Percentiles rank a stretch among this genome's conserved stretches.
These are phyloP conservation scores for Corymbia maculata DNA, from an alignment of 345 rosid species.

Conservation along the genomic window DNA sequence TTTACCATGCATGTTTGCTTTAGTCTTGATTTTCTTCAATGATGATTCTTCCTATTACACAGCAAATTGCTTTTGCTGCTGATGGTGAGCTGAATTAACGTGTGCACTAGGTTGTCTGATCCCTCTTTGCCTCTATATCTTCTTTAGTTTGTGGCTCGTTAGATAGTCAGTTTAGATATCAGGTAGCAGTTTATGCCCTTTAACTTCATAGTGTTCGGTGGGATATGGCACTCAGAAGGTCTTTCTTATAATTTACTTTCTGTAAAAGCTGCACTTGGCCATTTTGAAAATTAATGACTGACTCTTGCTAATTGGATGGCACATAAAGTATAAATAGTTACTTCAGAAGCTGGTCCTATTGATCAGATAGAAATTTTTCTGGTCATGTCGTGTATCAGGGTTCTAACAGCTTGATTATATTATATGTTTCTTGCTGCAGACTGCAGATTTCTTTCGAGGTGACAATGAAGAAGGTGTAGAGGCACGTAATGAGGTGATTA, in stretches of 20 bases:
- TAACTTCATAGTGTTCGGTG: neutral
- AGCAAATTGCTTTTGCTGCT: neutral
- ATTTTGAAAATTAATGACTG: neutral
- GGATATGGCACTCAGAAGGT: neutral
- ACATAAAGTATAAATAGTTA: neutral
- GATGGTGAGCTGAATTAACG: neutral
- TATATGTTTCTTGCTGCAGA: conserved; percentile 34
- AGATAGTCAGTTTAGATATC: neutral
- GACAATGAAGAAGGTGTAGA: conserved; percentile 98
- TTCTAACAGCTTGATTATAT: neutral
- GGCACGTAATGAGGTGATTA: conserved; percentile 91
- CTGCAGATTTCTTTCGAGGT: conserved; percentile 94
- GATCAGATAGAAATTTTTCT: neutral
- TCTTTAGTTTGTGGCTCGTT: neutral
- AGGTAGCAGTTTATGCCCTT: neutral
- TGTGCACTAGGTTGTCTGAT: neutral
- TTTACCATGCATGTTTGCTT: neutral
- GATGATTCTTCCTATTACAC: neutral
- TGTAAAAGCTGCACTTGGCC: neutral
- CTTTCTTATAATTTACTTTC: neutral
- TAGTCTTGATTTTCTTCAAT: neutral
- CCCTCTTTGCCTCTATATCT: neutral
- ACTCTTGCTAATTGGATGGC: neutral
- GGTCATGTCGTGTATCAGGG: neutral
- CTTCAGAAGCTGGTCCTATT: neutral